Base-by-base conservation (phyloP, 352 stramenopile genomes). In the Globisporangium echinulatum region DNA sequence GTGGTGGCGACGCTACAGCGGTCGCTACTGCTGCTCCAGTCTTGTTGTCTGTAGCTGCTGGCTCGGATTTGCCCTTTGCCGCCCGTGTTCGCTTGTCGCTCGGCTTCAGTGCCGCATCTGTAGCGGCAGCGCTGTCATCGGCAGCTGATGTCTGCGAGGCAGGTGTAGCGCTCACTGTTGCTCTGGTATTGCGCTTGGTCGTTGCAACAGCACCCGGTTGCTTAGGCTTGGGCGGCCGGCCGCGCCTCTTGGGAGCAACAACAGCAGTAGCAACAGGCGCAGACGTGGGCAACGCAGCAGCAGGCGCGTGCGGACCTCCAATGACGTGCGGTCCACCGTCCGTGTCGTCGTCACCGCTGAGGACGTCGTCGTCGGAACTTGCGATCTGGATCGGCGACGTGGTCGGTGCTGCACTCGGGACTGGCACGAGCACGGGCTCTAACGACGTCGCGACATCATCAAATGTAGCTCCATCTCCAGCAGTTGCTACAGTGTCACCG, bases 1-100 rank as follows among this genome's bases (percentile, higher is more conserved):
- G 43, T 25, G 64, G 82, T 49, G 59, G 11, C 40, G 56, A 19
- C 51, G 61, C 49, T 15, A n/a, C 53, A 44, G 53, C 63, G 11
- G 54, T 33, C 37, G 38, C 49, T 9, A 59, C 43, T 13, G 43
- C 52, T 40, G 63, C 55, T 33, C 51, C 50, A 36, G 62, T 69
- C 33, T 66, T 70, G 15, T 61, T 65, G 10, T 49, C 52, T 19
- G 53, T 60, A 11, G 39, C 40, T 42, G 51, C 52, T 39, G 43
- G 38, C 25, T 58, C 58, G 19, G 36, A 25, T 25, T 25, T 25
- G 25, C 25, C 25, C 25, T 25, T 25, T 25, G 25, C 25, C 25
- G 25, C 25, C 25, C 25, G 25, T 2, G 25, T 2, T 25, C 25
- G 25, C 25, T 25, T 25, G 25, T 25, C 25, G 0, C 25, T 25